Evolutionary conservation across 2,329 filamentous ascomycete species (phyloP).

Genomic region (Cadophora gregata): DNA sequence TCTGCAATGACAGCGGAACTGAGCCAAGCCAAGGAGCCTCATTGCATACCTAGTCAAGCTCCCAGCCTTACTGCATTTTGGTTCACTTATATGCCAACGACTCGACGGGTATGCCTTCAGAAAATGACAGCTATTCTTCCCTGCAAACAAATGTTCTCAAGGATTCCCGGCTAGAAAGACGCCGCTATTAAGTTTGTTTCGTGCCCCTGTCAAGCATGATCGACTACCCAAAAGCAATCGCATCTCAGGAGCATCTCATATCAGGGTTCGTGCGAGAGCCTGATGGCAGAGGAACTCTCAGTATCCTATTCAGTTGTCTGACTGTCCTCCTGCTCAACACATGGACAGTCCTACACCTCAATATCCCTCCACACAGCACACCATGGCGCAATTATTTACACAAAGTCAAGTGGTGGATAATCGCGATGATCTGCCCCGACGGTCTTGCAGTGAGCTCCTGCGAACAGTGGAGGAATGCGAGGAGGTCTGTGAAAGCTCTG

Average conservation of each 20-base stretch:
- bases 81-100: not conserved
- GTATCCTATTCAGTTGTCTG: not conserved
- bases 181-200: not conserved
- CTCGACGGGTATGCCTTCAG: not conserved
- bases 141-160: not conserved
- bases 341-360: not conserved
- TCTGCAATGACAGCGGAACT: not conserved
- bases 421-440: not conserved
- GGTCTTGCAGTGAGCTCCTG: not conserved
- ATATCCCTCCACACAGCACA: not conserved
- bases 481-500: slow-evolving; percentile 1
- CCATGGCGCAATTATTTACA: slow-evolving; percentile 4
- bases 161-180: not conserved
- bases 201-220: not conserved
- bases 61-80: not conserved
- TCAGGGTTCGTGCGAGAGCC: not conserved
- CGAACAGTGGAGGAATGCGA: slow-evolving; percentile 3
- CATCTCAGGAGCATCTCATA: not conserved
- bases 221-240: not conserved
- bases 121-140: not conserved
- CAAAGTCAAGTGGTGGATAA: slow-evolving; percentile 3
- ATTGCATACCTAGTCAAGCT: not conserved
- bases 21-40: not conserved
- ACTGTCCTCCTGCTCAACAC: not conserved
- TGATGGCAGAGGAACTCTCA: not conserved